phyloP scores from a whole-genome alignment of 306 rosid species.

The Herpetospermum pedunculosum region DNA sequence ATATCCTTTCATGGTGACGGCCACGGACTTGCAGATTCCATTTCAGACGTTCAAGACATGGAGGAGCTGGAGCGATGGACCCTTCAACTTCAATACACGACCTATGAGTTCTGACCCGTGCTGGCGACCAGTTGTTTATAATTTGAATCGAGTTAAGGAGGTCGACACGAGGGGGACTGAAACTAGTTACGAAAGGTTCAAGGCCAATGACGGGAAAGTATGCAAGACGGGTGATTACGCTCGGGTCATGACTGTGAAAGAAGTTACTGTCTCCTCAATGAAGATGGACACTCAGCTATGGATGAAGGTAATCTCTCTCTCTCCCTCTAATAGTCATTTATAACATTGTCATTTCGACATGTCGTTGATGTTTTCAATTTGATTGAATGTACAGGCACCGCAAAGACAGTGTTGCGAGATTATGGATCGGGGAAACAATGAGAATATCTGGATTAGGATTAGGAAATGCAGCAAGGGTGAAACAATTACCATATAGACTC shows the following conservation, averaged over 20 bases:
- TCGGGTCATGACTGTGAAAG: conserved; percentile 21
- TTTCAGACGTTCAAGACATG: conserved; percentile 70
- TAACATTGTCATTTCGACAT: neutral
- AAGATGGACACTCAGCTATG: conserved; percentile 51
- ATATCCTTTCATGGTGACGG: conserved; percentile 33
- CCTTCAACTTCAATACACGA: conserved; percentile 77
- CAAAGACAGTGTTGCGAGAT: conserved; percentile 70
- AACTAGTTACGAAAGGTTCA: conserved; percentile 37
- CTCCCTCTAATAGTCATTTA: neutral
- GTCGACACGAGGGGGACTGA: conserved; percentile 35
- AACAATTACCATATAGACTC: conserved; percentile 34
- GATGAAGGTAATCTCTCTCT: conserved; percentile 37
- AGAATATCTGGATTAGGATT: conserved; percentile 41
- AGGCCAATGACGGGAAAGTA: conserved; percentile 6
- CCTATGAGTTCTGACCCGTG: conserved; percentile 61
- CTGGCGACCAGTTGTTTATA: conserved; percentile 35
- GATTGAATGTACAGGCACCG: conserved; percentile 37
- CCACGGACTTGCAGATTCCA: conserved; percentile 51
- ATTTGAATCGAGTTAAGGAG: conserved; percentile 31
- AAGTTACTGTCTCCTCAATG: conserved; percentile 45
- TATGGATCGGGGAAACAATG: conserved; percentile 35
- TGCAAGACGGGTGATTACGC: conserved; percentile 23
- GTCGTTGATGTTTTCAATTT: neutral
- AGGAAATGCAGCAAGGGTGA: conserved; percentile 61
- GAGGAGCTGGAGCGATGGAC: conserved; percentile 62